These are phyloP conservation scores for Galerina sulciceps DNA, from an alignment of 768 basidiomycete genomes.

Conservation along the genomic window DNA sequence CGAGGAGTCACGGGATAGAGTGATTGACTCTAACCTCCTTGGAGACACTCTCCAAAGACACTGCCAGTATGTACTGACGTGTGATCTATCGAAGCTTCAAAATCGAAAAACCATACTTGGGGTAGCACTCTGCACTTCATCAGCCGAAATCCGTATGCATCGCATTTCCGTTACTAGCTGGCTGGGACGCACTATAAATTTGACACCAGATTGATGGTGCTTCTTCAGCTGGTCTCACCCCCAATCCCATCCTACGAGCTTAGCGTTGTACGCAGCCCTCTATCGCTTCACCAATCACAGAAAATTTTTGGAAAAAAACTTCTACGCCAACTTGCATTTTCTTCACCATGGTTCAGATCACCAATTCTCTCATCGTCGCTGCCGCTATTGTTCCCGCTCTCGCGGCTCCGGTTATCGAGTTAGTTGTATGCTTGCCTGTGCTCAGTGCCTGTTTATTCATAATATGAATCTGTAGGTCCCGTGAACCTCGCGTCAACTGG, in stretches of 20 bases:
- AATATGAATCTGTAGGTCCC: background rate
- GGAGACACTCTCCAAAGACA: background rate
- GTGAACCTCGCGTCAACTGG: background rate
- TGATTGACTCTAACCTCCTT: background rate
- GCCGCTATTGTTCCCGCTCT: slow-evolving; percentile 2
- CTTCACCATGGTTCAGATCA: slow-evolving; percentile 13
- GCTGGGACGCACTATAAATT: background rate
- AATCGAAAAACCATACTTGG: too few species aligned
- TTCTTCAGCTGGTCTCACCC: slow-evolving; percentile 16
- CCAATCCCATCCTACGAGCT: slow-evolving; percentile 7
- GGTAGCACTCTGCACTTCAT: too few species aligned
- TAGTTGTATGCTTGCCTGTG: background rate
- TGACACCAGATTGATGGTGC: background rate
- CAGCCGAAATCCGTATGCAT: too few species aligned
- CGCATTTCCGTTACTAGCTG: too few species aligned
- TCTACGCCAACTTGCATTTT: background rate
- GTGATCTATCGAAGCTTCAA: too few species aligned
- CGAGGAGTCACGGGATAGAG: too few species aligned
- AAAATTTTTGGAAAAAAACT: background rate
- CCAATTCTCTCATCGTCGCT: slow-evolving; percentile 9
- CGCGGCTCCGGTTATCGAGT: slow-evolving; percentile 10
- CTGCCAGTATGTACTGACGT: background rate
- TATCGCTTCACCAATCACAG: background rate
- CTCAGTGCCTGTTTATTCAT: too few species aligned
- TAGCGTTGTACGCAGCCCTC: slow-evolving; percentile 14